These are phyloP conservation scores for Schizopora paradoxa DNA, from an alignment of 1,284 basidiomycete genomes.

Conservation along the genomic window DNA sequence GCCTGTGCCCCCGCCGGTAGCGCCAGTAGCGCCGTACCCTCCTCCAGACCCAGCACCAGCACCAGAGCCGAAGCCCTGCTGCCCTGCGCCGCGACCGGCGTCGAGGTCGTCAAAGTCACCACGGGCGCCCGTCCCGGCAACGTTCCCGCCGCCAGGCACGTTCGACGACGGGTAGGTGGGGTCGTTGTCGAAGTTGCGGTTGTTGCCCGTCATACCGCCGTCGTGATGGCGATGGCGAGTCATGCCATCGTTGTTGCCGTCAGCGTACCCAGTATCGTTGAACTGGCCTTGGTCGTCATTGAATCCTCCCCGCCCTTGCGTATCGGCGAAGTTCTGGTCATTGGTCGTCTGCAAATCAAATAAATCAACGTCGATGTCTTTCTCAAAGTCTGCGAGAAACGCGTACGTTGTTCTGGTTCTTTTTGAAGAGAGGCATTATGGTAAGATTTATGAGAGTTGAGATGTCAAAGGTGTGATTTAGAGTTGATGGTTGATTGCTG, in stretches of 20 bases:
- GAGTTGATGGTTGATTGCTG: too few relatives aligned
- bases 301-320: too few relatives aligned
- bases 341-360: neutral
- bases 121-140: neutral
- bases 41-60: neutral
- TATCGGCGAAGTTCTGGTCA: too few relatives aligned
- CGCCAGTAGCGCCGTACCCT: neutral
- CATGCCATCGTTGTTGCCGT: neutral
- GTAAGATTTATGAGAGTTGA: neutral
- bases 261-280: neutral
- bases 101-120: neutral
- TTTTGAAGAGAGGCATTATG: slow-evolving; percentile 1
- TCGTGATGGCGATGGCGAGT: neutral
- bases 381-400: neutral
- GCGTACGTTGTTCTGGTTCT: neutral
- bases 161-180: slow-evolving; percentile 6
- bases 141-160: neutral
- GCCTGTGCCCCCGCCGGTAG: neutral
- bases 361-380: neutral
- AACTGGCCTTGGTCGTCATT: too few relatives aligned
- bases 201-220: neutral
- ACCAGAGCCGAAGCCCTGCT: neutral
- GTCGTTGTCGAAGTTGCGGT: neutral
- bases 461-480: neutral
- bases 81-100: neutral